Evolutionary conservation across 1,139 yeast genomes (phyloP).

Genomic region (Blastobotrys illinoisensis): DNA sequence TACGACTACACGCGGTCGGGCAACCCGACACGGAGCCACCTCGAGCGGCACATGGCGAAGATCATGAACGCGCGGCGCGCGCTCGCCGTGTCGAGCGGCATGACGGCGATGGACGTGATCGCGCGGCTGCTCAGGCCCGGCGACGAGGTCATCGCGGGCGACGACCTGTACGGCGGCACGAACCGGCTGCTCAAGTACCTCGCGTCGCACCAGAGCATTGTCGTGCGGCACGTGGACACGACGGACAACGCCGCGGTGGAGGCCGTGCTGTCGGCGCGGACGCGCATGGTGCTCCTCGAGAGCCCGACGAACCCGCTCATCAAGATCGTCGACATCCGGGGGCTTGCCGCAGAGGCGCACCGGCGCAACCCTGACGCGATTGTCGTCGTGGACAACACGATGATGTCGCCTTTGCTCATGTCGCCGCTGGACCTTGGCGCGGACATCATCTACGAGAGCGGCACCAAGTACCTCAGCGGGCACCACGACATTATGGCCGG

Average conservation of each 20-base stretch:
- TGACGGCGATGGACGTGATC: constrained; percentile 88
- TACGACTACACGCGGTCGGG: constrained; percentile 95
- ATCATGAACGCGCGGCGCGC: constrained; percentile 71
- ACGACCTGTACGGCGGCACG: constrained; percentile 90
- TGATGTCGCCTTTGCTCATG: constrained; percentile 89
- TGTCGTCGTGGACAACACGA: constrained; percentile 88
- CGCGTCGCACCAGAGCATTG: constrained; percentile 59
- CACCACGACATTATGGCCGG: constrained; percentile 98
- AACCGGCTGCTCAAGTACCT: constrained; percentile 76
- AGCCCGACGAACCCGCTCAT: constrained; percentile 90
- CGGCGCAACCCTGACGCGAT: constrained; percentile 58
- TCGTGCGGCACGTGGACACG: constrained; percentile 76
- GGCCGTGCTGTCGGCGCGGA: constrained; percentile 40
- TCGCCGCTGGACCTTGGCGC: constrained; percentile 81
- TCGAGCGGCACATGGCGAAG: constrained; percentile 71
- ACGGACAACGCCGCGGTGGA: constrained; percentile 57
- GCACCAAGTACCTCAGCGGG: constrained; percentile 86
- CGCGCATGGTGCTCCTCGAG: constrained; percentile 75
- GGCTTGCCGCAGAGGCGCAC: constrained; percentile 63
- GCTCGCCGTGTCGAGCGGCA: constrained; percentile 82
- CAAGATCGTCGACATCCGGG: constrained; percentile 73
- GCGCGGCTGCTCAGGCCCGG: constrained; percentile 67
- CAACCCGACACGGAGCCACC: constrained; percentile 79
- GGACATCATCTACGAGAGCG: constrained; percentile 88
- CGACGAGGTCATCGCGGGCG: constrained; percentile 86